Evolutionary conservation across 257 asterid genomes (phyloP).

Genomic region (Gentiana dahurica): DNA sequence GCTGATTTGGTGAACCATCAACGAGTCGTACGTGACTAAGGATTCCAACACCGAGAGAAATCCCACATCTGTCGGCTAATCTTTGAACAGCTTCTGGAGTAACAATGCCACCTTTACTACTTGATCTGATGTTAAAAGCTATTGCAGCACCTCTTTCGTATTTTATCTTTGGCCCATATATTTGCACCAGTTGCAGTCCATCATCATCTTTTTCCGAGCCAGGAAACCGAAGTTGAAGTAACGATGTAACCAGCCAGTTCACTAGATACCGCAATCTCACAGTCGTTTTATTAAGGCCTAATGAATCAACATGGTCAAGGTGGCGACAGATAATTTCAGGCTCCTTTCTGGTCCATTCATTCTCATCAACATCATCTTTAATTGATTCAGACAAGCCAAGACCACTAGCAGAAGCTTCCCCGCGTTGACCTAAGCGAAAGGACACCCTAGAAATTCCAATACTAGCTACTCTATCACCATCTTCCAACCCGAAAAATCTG

Average conservation of each 20-base stretch:
- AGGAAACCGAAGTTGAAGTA: conserved; percentile 25
- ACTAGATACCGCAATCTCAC: conserved; percentile 20
- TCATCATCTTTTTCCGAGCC: conserved; percentile 4
- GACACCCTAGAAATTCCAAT: conserved; percentile 7
- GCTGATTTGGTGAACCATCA: conserved; percentile 12
- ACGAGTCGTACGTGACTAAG: conserved; percentile 20
- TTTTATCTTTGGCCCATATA: conserved; percentile 32
- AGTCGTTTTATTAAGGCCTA: conserved; percentile 27
- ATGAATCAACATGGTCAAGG: conserved; percentile 24
- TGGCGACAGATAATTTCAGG: conserved; percentile 24
- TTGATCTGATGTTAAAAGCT: conserved; percentile 21
- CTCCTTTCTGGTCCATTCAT: conserved; percentile 21
- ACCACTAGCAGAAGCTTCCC: conserved; percentile 10
- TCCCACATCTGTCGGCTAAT: conserved; percentile 19
- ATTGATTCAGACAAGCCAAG: conserved; percentile 4
- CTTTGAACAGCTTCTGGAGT: conserved; percentile 26
- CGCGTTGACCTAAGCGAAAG: conserved; percentile 15
- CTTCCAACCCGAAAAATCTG: conserved; percentile 17
- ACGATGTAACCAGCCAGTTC: conserved; percentile 27
- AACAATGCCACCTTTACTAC: conserved; percentile 15
- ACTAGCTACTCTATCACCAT: conserved; percentile 15
- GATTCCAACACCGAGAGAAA: conserved; percentile 29
- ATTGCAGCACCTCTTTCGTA: conserved; percentile 28
- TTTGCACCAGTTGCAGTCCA: conserved; percentile 19
- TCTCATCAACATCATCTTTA: conserved; percentile 9